Evolutionary conservation across 306 rosid genomes (phyloP), one percentile per base, ranked within the genome.

Genomic region (Rosa persica): DNA sequence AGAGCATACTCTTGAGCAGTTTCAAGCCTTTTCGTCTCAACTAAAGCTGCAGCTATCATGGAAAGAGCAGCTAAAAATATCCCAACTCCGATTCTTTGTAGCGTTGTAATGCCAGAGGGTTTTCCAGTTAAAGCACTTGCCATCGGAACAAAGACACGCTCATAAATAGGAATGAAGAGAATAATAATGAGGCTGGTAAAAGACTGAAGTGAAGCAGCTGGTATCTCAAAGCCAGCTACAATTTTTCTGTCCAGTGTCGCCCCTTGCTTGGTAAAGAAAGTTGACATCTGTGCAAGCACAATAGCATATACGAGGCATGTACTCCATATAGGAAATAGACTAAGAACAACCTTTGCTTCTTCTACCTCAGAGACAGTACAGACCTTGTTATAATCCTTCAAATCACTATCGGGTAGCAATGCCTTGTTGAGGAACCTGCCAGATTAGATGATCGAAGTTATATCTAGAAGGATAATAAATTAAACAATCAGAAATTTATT

Each of bases 1-100:
- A 87, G 76, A 15, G 82, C 88, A 75, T 74, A 71, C 73, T 91
- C 83, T 70, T 46, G 44, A 46, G 90, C 93, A 55, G 71, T 85
- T 75, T 83, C 70, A 13, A 90, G 82, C 79, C 96, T 85, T 81
- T 79, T 87, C 30, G 11, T 71, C 76, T 90, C 96, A 38, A 84
- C 83, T 40, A 84, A 8, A 17, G 91, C 91, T 46, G 96, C 89
- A 60, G 77, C 10, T 23, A 70, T 77, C 76, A 87, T 76, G 27
- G 84, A 64, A 9, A 81, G 6, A 23, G 67, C 65, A 16, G 89
- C 84, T 42, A 88, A 8, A 23, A 87, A 74, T 66, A 90, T 83
- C 49, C 94, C 94, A 3, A 51, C 80, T 74, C 94, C 94, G 20
- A 90, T 85, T 76, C 95, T 86, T 34, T 88, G 95, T 2, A 87